These are phyloP conservation scores for Phytophthora quininea DNA, from an alignment of 352 stramenopile genomes.

Conservation along the genomic window DNA sequence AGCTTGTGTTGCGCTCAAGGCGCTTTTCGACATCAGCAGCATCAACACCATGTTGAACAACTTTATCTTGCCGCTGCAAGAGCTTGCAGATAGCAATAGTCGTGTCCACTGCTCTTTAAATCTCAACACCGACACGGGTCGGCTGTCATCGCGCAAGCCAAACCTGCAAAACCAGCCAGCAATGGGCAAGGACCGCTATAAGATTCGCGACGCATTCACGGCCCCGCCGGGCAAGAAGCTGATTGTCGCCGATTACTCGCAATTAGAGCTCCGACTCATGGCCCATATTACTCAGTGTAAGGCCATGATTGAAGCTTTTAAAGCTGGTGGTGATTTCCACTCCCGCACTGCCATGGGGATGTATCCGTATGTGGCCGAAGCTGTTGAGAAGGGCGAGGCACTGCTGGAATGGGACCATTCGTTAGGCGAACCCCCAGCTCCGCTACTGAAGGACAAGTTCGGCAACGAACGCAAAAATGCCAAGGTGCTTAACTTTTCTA, in stretches of 20 bases:
- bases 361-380: slow-evolving; percentile 98
- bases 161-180: slow-evolving; percentile 99
- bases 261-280: slow-evolving; percentile 98
- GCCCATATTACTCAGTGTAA: slow-evolving; percentile 98
- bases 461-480: slow-evolving; percentile 97
- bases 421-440: slow-evolving; percentile 90
- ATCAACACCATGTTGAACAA: slow-evolving; percentile 99
- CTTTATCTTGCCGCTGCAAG: slow-evolving; percentile 93
- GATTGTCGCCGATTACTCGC: slow-evolving; percentile 99
- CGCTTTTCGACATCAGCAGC: slow-evolving; percentile 95
- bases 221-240: slow-evolving; percentile 93
- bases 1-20: slow-evolving; percentile 95
- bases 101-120: slow-evolving; percentile 99
- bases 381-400: slow-evolving; percentile 95
- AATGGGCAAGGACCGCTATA: slow-evolving; percentile 88
- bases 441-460: slow-evolving; percentile 98
- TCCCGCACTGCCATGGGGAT: slow-evolving; percentile 98
- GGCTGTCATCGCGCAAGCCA: slow-evolving; percentile 95
- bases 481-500: slow-evolving; percentile 99
- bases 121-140: slow-evolving; percentile 99
- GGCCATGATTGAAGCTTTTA: slow-evolving; percentile 98
- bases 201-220: slow-evolving; percentile 94
- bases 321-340: slow-evolving; percentile 93
- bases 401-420: slow-evolving; percentile 98
- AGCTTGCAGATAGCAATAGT: slow-evolving; percentile 92